Percentiles rank a stretch among this genome's conserved stretches.
These are phyloP conservation scores for Cucumis cinereus DNA, from an alignment of 306 rosid species.

Conservation along the genomic window DNA sequence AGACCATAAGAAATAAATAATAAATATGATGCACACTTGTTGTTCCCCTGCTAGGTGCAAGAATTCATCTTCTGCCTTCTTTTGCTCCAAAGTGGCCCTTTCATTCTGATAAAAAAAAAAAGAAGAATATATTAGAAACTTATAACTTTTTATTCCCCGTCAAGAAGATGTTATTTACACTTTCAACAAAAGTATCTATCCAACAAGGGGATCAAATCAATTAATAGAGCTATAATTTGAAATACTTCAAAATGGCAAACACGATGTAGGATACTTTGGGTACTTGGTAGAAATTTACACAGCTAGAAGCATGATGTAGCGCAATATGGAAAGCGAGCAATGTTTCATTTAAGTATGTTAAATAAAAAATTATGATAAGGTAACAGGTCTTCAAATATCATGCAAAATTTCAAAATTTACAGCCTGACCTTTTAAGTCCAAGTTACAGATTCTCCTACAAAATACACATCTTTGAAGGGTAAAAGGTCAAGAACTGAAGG, in stretches of 20 bases:
- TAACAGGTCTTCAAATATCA: background rate
- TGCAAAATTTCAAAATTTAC: background rate
- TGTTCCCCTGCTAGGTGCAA: slow-evolving; percentile 51
- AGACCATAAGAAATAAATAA: background rate
- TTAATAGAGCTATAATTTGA: background rate
- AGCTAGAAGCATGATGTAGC: background rate
- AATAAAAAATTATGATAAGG: background rate
- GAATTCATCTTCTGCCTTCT: slow-evolving; percentile 49
- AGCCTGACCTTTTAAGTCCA: background rate
- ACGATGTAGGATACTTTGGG: background rate
- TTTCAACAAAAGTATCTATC: background rate
- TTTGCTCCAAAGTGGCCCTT: slow-evolving; percentile 55
- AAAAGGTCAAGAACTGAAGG: background rate
- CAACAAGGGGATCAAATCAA: background rate
- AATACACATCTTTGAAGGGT: background rate
- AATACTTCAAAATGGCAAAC: background rate
- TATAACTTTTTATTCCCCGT: background rate
- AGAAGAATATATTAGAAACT: background rate
- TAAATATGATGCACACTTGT: slow-evolving; percentile 22
- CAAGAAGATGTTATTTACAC: background rate
- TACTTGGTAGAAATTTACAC: background rate
- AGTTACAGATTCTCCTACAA: background rate
- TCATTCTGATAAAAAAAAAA: slow-evolving; percentile 33
- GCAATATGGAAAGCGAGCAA: background rate
- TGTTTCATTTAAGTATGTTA: background rate